phyloP scores from a whole-genome alignment of 768 basidiomycete genomes.

The Termitomyces sp. region DNA sequence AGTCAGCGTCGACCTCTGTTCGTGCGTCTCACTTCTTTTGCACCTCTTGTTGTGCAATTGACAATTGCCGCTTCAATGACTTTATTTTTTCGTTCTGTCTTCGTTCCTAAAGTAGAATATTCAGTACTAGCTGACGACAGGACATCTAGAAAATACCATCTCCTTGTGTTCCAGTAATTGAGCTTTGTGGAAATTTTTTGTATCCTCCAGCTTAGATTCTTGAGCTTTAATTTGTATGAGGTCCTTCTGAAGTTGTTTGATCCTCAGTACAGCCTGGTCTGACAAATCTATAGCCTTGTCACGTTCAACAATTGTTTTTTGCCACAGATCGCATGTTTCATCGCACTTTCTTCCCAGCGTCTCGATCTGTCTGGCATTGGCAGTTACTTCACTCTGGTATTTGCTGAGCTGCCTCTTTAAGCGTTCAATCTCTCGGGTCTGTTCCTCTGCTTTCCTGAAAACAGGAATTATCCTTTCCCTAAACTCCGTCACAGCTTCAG shows the following conservation, averaged over 20 bases:
- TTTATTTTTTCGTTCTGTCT: slow-evolving; percentile 7
- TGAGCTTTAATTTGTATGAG: slow-evolving; percentile 13
- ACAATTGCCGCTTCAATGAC: slow-evolving; percentile 10
- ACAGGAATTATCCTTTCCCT: slow-evolving; percentile 34
- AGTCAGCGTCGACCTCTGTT: slow-evolving; percentile 1
- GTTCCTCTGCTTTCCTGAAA: slow-evolving; percentile 23
- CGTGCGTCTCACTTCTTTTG: not conserved
- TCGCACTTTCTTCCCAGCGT: slow-evolving; percentile 17
- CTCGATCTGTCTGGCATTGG: not conserved
- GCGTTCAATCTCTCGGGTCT: slow-evolving; percentile 20
- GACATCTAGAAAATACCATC: not conserved
- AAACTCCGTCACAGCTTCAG: slow-evolving; percentile 34
- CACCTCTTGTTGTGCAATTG: slow-evolving; percentile 8
- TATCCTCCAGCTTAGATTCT: slow-evolving; percentile 20
- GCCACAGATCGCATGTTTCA: slow-evolving; percentile 10
- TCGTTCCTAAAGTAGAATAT: slow-evolving; percentile 1
- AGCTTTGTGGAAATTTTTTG: slow-evolving; percentile 24
- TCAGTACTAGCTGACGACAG: not conserved
- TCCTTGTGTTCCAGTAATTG: slow-evolving; percentile 18
- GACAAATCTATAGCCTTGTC: slow-evolving; percentile 23
- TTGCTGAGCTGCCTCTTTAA: slow-evolving; percentile 15
- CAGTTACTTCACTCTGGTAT: slow-evolving; percentile 4
- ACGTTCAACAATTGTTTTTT: slow-evolving; percentile 16
- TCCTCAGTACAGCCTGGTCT: slow-evolving; percentile 20
- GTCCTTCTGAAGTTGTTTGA: slow-evolving; percentile 13